phyloP scores from a whole-genome alignment of 768 basidiomycete genomes.

The Pilatotrama ljubarskyi region DNA sequence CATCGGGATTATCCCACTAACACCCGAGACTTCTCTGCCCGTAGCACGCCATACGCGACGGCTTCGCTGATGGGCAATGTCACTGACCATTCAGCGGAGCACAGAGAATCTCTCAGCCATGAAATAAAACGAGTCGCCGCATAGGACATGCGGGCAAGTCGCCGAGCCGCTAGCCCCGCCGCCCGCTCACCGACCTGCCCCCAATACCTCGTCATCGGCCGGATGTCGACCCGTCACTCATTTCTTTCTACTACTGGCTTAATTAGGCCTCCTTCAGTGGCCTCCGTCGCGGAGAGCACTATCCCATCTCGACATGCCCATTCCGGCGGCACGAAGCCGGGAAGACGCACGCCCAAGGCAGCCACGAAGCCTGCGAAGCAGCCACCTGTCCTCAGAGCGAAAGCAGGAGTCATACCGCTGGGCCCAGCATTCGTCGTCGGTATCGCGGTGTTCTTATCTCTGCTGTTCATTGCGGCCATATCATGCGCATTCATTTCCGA shows the following conservation, averaged over 20 bases:
- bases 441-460: conserved; percentile 45
- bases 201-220: conserved; percentile 25
- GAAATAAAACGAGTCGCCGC: not conserved
- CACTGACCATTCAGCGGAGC: not conserved
- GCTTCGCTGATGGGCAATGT: not conserved
- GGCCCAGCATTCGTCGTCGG: conserved; percentile 30
- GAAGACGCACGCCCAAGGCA: not conserved
- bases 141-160: not conserved
- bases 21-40: no score
- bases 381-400: conserved; percentile 1
- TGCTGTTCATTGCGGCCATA: conserved; percentile 50
- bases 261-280: conserved; percentile 19
- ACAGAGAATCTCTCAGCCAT: not conserved
- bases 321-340: conserved; percentile 24
- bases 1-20: no score
- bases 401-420: conserved; percentile 30
- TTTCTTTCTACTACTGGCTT: conserved; percentile 43
- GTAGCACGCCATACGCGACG: not conserved
- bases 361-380: not conserved
- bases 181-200: conserved; percentile 29
- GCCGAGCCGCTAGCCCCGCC: conserved; percentile 25
- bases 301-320: conserved; percentile 16
- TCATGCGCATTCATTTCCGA: conserved; percentile 51
- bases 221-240: conserved; percentile 37
- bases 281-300: conserved; percentile 14